Evolutionary conservation across 2,329 filamentous ascomycete genomes (phyloP).

Genomic region (Aspergillus eucalypticola): DNA sequence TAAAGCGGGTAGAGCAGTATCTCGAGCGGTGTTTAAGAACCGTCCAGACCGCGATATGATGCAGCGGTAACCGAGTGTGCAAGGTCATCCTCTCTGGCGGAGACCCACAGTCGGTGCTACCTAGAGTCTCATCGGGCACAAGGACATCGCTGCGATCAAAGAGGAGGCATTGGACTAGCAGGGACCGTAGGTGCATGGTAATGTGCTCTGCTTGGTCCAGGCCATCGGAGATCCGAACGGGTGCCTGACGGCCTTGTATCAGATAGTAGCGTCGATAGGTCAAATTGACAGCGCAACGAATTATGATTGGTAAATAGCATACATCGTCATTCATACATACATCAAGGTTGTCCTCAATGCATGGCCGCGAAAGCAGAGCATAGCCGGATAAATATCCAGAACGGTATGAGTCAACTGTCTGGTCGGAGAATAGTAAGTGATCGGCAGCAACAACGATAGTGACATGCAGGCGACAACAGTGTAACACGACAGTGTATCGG

Average conservation of each 20-base stretch:
- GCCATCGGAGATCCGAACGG: not conserved
- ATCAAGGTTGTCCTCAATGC: not conserved
- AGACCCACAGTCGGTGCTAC: not conserved
- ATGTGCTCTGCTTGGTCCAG: not conserved
- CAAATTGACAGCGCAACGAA: not conserved
- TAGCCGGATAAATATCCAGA: not conserved
- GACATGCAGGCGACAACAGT: no score
- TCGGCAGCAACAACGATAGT: no score
- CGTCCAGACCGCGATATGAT: slow-evolving; percentile 9
- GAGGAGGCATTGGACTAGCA: not conserved
- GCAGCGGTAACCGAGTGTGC: not conserved
- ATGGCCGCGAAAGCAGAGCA: not conserved
- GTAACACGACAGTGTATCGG: not conserved
- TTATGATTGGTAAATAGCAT: not conserved
- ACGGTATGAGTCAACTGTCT: not conserved
- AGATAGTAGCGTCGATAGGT: not conserved
- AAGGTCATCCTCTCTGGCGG: not conserved
- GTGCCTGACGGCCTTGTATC: not conserved
- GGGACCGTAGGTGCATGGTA: not conserved
- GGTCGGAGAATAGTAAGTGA: no score
- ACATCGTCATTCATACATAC: not conserved
- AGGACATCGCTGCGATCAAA: not conserved
- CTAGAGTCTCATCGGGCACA: not conserved
- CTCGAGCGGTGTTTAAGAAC: slow-evolving; percentile 23
- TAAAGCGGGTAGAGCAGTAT: slow-evolving; percentile 28